Base-by-base conservation (phyloP, 108 stramenopile species). In the Epithemia pelagica region DNA sequence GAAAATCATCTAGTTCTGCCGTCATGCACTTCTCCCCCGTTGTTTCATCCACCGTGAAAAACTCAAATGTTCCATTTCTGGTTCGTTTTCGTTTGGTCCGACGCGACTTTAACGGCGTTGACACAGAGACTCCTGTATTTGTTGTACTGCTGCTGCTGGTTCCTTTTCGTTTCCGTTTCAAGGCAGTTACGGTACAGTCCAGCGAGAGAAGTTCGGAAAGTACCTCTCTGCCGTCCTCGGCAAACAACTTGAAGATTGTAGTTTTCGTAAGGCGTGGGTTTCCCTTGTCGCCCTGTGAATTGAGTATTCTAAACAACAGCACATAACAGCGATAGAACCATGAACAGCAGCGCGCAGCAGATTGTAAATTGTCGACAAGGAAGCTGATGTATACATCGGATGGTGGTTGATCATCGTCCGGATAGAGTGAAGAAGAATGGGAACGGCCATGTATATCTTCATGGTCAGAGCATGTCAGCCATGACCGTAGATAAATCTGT, bases 401-500 rank as follows among this genome's bases (percentile, higher is more conserved):
- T 21, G 82, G 78, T 1, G 65, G 64, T 51, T 78, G 71, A 1
- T 72, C 77, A 52, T 77, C 81, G 27, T 65, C 37, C 37, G 15
- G 37, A 46, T 5, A 46, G 15, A 15, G 5, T 15, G 37, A 46
- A 10, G 37, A 46, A 10, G 37, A 46, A 10, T 5, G 5, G 15
- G 37, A 46, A 46, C 37, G 37, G 37, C 37, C 54, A 31, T 56
- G 64, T 52, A 64, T 31, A 26, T 55, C 79, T 18, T 69, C 74
- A 32, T 64, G 67, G 8, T 60, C 79, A 30, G 78, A 74, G n/a
- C 68, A 77, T 18, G 81, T 72, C 37, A 90, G 74, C n/a, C 69
- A 74, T 10, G 73, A 64, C 32, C 84, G 75, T 53, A 90, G 83
- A 61, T 78, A 69, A 20, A 82, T 68, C 64, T 91, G 90, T 23